Conservation (phyloP, 768 basidiomycete genomes). For the Rossbeevera mucosa region DNA sequence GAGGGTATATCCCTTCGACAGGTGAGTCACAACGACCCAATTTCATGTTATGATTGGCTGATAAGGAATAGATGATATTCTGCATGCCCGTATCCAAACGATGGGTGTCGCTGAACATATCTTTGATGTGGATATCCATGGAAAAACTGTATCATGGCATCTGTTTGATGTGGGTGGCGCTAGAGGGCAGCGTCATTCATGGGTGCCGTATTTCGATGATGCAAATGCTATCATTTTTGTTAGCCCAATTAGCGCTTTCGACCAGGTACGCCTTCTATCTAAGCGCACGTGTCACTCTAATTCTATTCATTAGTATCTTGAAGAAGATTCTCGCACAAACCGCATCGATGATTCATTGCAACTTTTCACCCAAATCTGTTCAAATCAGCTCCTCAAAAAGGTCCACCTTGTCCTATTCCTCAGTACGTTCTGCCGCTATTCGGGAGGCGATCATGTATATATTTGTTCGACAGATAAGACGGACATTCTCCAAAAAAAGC, state of each 20-base stretch:
- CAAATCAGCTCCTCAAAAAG: conserved; percentile 72
- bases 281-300: neutral
- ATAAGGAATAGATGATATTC: conserved; percentile 62
- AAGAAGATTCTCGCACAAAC: conserved; percentile 82
- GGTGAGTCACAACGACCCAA: conserved; percentile 41
- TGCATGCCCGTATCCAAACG: conserved; percentile 86
- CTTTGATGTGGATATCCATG: conserved; percentile 77
- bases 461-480: conserved; percentile 54
- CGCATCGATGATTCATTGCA: conserved; percentile 87
- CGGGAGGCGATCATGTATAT: neutral
- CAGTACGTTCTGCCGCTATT: conserved; percentile 35
- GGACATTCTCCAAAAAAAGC: conserved; percentile 68
- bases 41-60: conserved; percentile 25
- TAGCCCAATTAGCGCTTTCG: conserved; percentile 74
- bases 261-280: conserved; percentile 45
- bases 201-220: conserved; percentile 66
- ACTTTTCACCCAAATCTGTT: conserved; percentile 81
- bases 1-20: conserved; percentile 69
- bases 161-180: conserved; percentile 71
- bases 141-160: conserved; percentile 71
- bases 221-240: conserved; percentile 80
- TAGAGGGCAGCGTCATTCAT: conserved; percentile 67
- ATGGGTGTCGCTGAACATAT: conserved; percentile 85
- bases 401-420: conserved; percentile 58
- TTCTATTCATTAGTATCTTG: conserved; percentile 55